These are phyloP conservation scores for Saturnispora diversa DNA, from an alignment of 805 yeast species.

Conservation along the genomic window DNA sequence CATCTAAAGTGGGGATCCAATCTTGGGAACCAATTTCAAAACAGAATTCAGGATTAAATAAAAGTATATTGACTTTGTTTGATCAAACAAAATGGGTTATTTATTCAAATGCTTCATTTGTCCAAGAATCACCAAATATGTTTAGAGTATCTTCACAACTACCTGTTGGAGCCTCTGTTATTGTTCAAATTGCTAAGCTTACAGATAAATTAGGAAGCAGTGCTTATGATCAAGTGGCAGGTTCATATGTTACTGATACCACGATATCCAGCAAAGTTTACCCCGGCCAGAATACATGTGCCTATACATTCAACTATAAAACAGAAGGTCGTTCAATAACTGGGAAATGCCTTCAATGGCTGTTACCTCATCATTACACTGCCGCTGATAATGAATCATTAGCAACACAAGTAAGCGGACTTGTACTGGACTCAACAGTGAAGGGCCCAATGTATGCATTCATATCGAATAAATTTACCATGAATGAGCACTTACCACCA, in stretches of 20 bases:
- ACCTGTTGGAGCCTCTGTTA: conserved; percentile 29
- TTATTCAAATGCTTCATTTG: conserved; percentile 31
- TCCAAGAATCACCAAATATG: conserved; percentile 23
- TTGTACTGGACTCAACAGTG: conserved; percentile 43
- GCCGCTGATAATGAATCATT: conserved; percentile 25
- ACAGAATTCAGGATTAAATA: conserved; percentile 37
- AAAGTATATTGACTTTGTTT: conserved; percentile 47
- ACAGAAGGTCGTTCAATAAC: conserved; percentile 19
- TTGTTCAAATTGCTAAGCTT: conserved; percentile 46
- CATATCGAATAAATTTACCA: conserved; percentile 27
- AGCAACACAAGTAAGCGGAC: conserved; percentile 17
- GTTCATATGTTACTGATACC: conserved; percentile 47
- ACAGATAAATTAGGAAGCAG: conserved; percentile 28
- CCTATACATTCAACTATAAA: conserved; percentile 37
- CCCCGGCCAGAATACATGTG: conserved; percentile 26
- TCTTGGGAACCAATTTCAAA: conserved; percentile 34
- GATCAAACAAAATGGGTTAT: conserved; percentile 60
- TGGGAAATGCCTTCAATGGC: conserved; percentile 35
- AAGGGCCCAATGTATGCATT: conserved; percentile 47
- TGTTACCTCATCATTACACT: conserved; percentile 46
- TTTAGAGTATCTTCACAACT: conserved; percentile 28
- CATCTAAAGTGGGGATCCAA: conserved; percentile 60
- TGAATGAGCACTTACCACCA: conserved; percentile 28
- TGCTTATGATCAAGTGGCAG: conserved; percentile 58
- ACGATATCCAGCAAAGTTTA: conserved; percentile 32